These are phyloP conservation scores for Phialophora chinensis DNA, from an alignment of 2,329 filamentous ascomycete species.

Conservation along the genomic window DNA sequence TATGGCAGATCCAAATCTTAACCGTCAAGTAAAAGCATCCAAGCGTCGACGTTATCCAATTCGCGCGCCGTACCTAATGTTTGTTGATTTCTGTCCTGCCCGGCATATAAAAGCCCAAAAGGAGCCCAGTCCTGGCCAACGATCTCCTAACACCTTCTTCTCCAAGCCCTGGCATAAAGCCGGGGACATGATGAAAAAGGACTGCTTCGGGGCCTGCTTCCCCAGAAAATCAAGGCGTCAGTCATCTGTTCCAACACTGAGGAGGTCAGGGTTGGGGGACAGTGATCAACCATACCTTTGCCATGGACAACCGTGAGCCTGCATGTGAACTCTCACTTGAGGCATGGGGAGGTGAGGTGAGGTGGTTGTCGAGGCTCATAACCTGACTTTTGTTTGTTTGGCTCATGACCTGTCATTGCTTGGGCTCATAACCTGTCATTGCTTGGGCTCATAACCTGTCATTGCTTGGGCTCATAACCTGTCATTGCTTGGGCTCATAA, in stretches of 20 bases:
- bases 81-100: too few species aligned
- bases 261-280: not conserved
- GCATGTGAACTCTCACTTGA: not conserved
- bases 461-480: not conserved
- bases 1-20: too few species aligned
- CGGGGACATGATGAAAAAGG: not conserved
- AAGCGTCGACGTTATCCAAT: too few species aligned
- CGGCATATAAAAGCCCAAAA: too few species aligned
- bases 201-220: not conserved
- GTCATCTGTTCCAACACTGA: not conserved
- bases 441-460: not conserved
- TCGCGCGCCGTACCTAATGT: too few species aligned
- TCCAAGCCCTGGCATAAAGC: not conserved
- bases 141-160: not conserved
- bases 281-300: conserved; percentile 1
- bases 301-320: not conserved
- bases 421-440: not conserved
- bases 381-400: not conserved
- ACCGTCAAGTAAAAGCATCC: too few species aligned
- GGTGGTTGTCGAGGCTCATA: not conserved
- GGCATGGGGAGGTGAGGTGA: not conserved
- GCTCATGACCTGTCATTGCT: not conserved
- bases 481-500: too few species aligned
- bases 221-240: not conserved
- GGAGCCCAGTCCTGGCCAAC: not conserved